A percentile compares a stretch with the other conserved stretches of the same genome.
Conservation (phyloP, 352 stramenopile species). For the Globisporangium cederbergense region DNA sequence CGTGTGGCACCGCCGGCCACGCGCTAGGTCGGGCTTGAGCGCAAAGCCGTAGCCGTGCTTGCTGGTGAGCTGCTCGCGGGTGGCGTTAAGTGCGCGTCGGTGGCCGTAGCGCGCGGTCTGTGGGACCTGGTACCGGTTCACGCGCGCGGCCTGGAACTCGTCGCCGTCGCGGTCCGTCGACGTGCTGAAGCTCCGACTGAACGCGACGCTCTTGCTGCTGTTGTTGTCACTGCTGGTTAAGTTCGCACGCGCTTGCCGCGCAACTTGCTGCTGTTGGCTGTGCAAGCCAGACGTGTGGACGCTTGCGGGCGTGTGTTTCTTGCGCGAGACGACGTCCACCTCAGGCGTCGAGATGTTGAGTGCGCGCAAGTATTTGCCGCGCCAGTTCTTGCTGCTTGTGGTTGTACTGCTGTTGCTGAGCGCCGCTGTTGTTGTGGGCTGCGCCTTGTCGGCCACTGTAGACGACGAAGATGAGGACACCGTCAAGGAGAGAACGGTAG, state of each 20-base stretch:
- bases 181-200: constrained; percentile 26
- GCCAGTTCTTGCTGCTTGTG: constrained; percentile 52
- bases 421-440: background rate
- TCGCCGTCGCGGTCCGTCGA: constrained; percentile 24
- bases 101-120: constrained; percentile 7
- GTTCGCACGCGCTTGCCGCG: constrained; percentile 12
- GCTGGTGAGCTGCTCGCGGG: background rate
- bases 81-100: background rate
- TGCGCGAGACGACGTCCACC: constrained; percentile 14
- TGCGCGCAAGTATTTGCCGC: constrained; percentile 72
- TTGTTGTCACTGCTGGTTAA: background rate
- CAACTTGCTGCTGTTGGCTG: constrained; percentile 18
- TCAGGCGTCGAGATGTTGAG: constrained; percentile 70
- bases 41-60: constrained; percentile 22
- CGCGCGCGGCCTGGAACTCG: constrained; percentile 21
- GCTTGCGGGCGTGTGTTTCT: background rate
- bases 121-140: constrained; percentile 15
- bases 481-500: constrained; percentile 1
- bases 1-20: constrained; percentile 29
- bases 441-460: background rate
- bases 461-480: background rate
- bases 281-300: background rate
- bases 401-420: constrained; percentile 1
- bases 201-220: constrained; percentile 1
- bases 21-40: constrained; percentile 19